Base-by-base conservation (phyloP, 2,329 filamentous ascomycete genomes). In the Hypoxylon rubiginosum region DNA sequence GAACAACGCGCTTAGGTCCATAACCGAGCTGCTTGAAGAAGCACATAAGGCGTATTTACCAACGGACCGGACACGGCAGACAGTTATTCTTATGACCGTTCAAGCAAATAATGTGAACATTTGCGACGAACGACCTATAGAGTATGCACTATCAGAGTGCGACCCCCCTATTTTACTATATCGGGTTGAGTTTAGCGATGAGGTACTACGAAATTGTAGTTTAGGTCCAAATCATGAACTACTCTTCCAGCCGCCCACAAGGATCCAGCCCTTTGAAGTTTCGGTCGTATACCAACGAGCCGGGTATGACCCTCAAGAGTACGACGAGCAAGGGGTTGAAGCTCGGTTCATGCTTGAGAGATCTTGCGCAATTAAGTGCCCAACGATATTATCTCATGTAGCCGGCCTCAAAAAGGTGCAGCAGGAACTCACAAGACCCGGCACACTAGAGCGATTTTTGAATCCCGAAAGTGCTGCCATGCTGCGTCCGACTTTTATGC, bases 31-130 rank as follows among this genome's bases (percentile, higher is more conserved):
- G 4, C 73, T 83, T 0, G 69, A 70, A 2, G 34, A 70, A 13
- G 80, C 80, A 1, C 77, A 82, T 64, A 48, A 53, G 2, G 66
- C 67, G 1, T 82, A 82, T 59, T 71, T 58, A 6, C 71, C 68
- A 10, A 19, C 10, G 32, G 48, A 45, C 19, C 71, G 30, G 28
- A 70, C 69, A 4, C 62, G 57, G 2, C 26, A 64, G 28, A 78
- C 74, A 9, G 81, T 76, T 7, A 74, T 84, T 10, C 74, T 84
- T 1, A 79, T 82, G 71, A 71, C 82, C 21, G 81, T 83, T 1
- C 81, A 83, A 67, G 78, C 79, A 1, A 50, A 75, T 28, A 83
- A 83, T 67, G 79, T 82, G 73, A 83, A 83, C 61, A 76, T 82
- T 26, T 78, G 79, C 15, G 81, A 83, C 58, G 80, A 83, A 62